Percentiles rank a stretch among this genome's conserved stretches.
These are phyloP conservation scores for Sungouiozyma intestinalis DNA, from an alignment of 805 yeast species.

Conservation along the genomic window DNA sequence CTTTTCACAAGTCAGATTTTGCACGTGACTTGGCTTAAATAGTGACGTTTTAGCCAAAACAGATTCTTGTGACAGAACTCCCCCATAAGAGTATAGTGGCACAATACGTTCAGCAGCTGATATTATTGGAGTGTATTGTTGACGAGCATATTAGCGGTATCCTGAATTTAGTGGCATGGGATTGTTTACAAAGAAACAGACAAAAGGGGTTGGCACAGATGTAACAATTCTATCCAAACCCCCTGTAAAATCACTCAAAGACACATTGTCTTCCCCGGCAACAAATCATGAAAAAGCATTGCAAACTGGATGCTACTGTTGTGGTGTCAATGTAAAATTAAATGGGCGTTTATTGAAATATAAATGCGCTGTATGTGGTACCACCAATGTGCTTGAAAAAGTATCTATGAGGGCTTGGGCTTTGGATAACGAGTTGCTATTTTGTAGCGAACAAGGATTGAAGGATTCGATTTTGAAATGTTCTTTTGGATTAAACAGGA, in stretches of 20 bases:
- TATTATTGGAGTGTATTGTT: no score
- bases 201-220: conserved; percentile 2
- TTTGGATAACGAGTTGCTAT: background rate
- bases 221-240: conserved; percentile 2
- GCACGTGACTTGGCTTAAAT: background rate
- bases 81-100: no score
- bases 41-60: background rate
- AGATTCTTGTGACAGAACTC: background rate
- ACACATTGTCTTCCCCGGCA: background rate
- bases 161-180: background rate
- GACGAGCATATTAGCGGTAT: no score
- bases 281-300: background rate
- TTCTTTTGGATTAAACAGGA: background rate
- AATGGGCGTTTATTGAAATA: conserved; percentile 32
- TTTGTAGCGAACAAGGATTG: background rate
- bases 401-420: no score
- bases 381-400: conserved; percentile 31
- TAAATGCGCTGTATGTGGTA: conserved; percentile 53
- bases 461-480: background rate
- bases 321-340: conserved; percentile 35
- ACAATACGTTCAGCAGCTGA: no score
- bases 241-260: background rate
- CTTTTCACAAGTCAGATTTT: no score
- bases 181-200: background rate
- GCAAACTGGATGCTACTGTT: conserved; percentile 33